A percentile compares a stretch with the other conserved stretches of the same genome.
Conservation (phyloP, 306 rosid species). For the Glycine latifolia region DNA sequence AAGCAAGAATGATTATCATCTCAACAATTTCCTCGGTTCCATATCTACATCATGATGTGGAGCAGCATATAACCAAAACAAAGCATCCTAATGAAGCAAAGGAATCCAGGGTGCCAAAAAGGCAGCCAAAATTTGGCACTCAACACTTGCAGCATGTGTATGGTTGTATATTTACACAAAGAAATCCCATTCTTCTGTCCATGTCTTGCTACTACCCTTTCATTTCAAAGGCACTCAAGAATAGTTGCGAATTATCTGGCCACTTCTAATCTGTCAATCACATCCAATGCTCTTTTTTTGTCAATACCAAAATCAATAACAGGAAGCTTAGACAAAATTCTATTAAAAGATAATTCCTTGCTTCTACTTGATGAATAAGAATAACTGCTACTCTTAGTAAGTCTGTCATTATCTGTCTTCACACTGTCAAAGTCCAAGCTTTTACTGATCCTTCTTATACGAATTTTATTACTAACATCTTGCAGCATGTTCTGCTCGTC, state of each 20-base stretch:
- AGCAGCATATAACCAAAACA: conserved; percentile 44
- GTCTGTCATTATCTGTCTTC: conserved; percentile 48
- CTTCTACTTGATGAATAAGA: conserved; percentile 65
- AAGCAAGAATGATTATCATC: conserved; percentile 37
- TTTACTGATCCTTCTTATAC: conserved; percentile 62
- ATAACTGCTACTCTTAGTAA: conserved; percentile 69
- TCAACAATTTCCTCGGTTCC: conserved; percentile 36
- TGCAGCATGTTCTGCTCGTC: conserved; percentile 71
- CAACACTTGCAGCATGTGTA: conserved; percentile 43
- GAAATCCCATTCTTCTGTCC: conserved; percentile 28
- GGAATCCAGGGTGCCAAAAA: conserved; percentile 34
- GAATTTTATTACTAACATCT: conserved; percentile 53
- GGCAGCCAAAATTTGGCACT: conserved; percentile 39
- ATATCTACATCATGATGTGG: conserved; percentile 44
- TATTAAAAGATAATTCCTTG: conserved; percentile 57
- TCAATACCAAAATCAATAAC: conserved; percentile 60
- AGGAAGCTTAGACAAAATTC: conserved; percentile 62
- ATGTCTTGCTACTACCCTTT: conserved; percentile 8
- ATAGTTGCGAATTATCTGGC: conserved; percentile 45
- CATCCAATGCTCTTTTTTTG: conserved; percentile 74
- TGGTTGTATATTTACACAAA: conserved; percentile 51
- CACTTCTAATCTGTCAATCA: conserved; percentile 68
- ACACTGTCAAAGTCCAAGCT: conserved; percentile 66
- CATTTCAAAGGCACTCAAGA: conserved; percentile 5
- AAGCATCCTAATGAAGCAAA: conserved; percentile 38